Percentiles rank a stretch among this genome's conserved stretches.
Evolutionary conservation across 2,329 filamentous ascomycete species (phyloP).

Genomic region (Alternaria solani): DNA sequence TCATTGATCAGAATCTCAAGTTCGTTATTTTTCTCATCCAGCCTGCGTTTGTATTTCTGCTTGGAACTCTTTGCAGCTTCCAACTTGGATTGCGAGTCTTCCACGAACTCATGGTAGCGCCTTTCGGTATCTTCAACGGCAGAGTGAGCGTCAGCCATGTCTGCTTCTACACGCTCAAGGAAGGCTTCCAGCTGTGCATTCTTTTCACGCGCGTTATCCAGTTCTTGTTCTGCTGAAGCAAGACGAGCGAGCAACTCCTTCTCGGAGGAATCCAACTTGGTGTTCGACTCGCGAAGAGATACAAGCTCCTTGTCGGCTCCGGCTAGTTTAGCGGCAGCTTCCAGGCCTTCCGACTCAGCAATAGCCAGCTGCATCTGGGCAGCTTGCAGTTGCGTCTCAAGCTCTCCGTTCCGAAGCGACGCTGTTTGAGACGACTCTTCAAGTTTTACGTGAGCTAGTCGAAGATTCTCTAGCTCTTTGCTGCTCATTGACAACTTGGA

Average conservation of each 20-base stretch:
- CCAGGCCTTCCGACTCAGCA: conserved; percentile 34
- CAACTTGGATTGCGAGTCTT: conserved; percentile 43
- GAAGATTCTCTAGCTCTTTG: conserved; percentile 26
- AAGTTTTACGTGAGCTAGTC: conserved; percentile 17
- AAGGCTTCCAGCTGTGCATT: conserved; percentile 46
- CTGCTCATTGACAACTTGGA: conserved; percentile 22
- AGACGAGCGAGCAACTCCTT: conserved; percentile 39
- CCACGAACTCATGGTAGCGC: conserved; percentile 36
- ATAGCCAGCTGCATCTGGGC: conserved; percentile 32
- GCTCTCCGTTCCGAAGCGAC: conserved; percentile 13
- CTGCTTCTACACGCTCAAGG: conserved; percentile 41
- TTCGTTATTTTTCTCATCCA: conserved; percentile 39
- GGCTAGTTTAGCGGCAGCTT: conserved; percentile 22
- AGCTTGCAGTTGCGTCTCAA: conserved; percentile 32
- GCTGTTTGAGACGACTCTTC: conserved; percentile 14
- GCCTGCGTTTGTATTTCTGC: conserved; percentile 42
- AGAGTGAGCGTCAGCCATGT: conserved; percentile 41
- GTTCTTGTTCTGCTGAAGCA: conserved; percentile 42
- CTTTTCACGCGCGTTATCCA: conserved; percentile 36
- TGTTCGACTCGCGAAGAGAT: conserved; percentile 36
- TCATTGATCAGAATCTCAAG: conserved; percentile 38
- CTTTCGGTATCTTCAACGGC: conserved; percentile 43
- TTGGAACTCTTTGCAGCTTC: conserved; percentile 36
- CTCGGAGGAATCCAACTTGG: conserved; percentile 39
- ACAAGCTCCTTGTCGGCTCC: conserved; percentile 40